Percentiles rank a stretch among this genome's conserved stretches.
phyloP scores from a whole-genome alignment of 2,329 filamentous ascomycete species.

The Colletotrichum sp. region DNA sequence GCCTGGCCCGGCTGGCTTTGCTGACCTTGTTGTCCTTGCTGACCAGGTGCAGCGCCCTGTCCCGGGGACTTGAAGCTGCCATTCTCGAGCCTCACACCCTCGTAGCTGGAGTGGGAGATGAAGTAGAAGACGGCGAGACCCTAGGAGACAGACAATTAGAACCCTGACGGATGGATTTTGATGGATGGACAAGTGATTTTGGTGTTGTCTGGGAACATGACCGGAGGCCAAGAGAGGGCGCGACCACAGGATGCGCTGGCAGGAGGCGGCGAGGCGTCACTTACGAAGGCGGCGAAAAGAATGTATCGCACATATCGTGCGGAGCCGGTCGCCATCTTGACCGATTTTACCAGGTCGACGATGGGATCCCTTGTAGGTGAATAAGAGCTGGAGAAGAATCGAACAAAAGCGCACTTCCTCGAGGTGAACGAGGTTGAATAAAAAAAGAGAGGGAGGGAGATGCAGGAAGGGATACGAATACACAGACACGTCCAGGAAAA shows the following conservation, averaged over 20 bases:
- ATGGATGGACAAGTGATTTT: neutral
- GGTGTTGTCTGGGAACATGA: neutral
- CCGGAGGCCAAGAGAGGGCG: neutral
- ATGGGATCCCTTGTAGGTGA: neutral
- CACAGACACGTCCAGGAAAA: slow-evolving; percentile 10
- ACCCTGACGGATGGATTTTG: neutral
- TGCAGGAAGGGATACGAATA: neutral
- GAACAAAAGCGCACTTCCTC: neutral
- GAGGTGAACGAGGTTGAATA: slow-evolving; percentile 16
- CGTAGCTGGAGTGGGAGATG: slow-evolving; percentile 66
- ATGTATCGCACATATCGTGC: slow-evolving; percentile 80
- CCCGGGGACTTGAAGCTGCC: slow-evolving; percentile 43
- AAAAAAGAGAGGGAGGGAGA: slow-evolving; percentile 14
- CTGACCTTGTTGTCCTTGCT: neutral
- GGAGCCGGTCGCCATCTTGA: slow-evolving; percentile 68
- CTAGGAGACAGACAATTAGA: slow-evolving; percentile 37
- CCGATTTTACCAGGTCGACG: slow-evolving; percentile 13
- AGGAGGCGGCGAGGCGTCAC: slow-evolving; percentile 34
- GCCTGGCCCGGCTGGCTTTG: slow-evolving; percentile 1
- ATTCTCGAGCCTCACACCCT: slow-evolving; percentile 36
- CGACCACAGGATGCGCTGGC: neutral
- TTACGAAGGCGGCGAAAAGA: slow-evolving; percentile 83
- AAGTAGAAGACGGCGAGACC: slow-evolving; percentile 80
- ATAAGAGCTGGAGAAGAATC: slow-evolving; percentile 12
- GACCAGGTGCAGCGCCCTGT: slow-evolving; percentile 36